A percentile compares a stretch with the other conserved stretches of the same genome.
Evolutionary conservation across 2,329 filamentous ascomycete species (phyloP).

Genomic region (Trichoderma afroharzianum): DNA sequence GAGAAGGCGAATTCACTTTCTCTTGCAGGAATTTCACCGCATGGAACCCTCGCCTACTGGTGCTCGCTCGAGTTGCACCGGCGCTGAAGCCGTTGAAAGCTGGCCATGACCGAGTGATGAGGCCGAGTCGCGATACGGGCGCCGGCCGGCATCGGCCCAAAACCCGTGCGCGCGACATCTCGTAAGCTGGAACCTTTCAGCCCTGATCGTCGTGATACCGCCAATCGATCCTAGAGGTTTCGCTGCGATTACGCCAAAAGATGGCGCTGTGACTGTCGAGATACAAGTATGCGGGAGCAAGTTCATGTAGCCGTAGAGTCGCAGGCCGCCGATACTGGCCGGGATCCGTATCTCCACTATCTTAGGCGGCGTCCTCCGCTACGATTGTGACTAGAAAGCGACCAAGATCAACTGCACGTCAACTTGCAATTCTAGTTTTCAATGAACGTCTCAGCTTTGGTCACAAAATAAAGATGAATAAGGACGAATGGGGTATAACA

Average conservation of each 20-base stretch:
- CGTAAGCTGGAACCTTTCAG: background rate
- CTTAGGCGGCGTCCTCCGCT: background rate
- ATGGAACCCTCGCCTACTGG: background rate
- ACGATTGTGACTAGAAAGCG: background rate
- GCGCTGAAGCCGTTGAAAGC: background rate
- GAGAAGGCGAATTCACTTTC: background rate
- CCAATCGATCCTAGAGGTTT: background rate
- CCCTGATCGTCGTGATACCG: background rate
- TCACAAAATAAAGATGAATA: background rate
- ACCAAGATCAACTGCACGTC: background rate
- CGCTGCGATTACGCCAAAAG: background rate
- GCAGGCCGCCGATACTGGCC: slow-evolving; percentile 5
- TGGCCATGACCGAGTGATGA: background rate
- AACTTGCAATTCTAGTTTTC: background rate
- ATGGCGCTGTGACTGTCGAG: background rate
- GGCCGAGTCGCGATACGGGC: background rate
- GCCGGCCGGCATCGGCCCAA: slow-evolving; percentile 11
- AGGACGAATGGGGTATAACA: background rate
- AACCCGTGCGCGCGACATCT: background rate
- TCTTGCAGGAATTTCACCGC: background rate
- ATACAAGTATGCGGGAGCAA: background rate
- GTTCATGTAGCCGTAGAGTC: background rate
- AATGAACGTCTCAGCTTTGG: background rate
- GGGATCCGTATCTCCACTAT: slow-evolving; percentile 11
- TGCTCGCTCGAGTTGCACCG: background rate